Evolutionary conservation across 2,329 filamentous ascomycete species (phyloP), one percentile per base, ranked within the genome.

Genomic region (Westerdykella ornata): DNA sequence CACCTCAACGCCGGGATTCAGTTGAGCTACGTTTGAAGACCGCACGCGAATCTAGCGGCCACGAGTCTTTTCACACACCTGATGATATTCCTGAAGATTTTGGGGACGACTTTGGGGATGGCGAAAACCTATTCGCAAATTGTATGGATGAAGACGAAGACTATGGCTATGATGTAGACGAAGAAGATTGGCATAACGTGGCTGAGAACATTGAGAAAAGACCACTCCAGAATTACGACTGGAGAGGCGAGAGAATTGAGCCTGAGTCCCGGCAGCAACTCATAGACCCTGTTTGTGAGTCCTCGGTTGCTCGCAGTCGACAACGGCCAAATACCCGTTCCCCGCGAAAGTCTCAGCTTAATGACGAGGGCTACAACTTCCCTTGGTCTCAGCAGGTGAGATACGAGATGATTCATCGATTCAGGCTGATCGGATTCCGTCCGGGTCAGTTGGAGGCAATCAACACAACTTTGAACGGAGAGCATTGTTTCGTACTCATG

Each of bases 401-500:
- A 51, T 75, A 72, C 40, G 85, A 81, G n/a, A 70, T 98, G 49
- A 87, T 84, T 56, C 82, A 90, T 53, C 77, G 81, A 3, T 98
- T 98, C 59, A 78, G 83, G 48, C 82, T 98, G 63, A 80, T 78
- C 40, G 87, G 87, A 0, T 98, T 98, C 59, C 81, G 94, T 20
- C 80, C 83, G 40, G 92, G 96, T 59, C 92, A 98, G 60, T 74
- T 97, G 1, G 87, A 97, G 65, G 89, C 92, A 12, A 96, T 98
- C 64, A 97, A 98, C 64, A 84, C 89, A 1, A 97, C 92, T 0
- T 71, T 98, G 35, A 74, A 72, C 20, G 92, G 90, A 3, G 82
- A 90, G 49, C 90, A 98, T 66, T 84, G 85, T 0, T 98, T 98
- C 62, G 85, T 98, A 13, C 73, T 98, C 30, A 98, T 98, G 92